Conservation (phyloP, 768 basidiomycete genomes). For the Termitomyces sp. region DNA sequence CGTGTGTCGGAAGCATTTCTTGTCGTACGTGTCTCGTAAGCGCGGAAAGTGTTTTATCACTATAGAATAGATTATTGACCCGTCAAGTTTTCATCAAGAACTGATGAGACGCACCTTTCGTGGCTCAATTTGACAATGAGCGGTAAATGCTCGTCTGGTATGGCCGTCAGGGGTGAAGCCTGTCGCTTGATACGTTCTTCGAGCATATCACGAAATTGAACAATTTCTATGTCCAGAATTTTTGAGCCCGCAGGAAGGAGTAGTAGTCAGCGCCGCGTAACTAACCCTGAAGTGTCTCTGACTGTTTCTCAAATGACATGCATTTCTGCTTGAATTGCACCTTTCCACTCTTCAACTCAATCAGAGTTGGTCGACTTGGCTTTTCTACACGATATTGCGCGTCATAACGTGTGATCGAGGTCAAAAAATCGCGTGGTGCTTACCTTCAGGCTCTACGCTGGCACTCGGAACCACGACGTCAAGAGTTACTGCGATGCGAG, state of each 20-base stretch:
- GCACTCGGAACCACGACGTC: not conserved
- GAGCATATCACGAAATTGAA: conserved; percentile 72
- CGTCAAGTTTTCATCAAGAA: not conserved
- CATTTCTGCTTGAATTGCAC: conserved; percentile 73
- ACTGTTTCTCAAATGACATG: conserved; percentile 70
- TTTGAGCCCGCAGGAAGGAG: not conserved
- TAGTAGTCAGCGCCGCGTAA: conserved; percentile 8
- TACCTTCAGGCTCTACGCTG: conserved; percentile 18
- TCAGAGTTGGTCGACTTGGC: conserved; percentile 38
- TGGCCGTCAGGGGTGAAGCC: conserved; percentile 45
- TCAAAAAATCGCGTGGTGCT: conserved; percentile 24
- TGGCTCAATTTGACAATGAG: conserved; percentile 80
- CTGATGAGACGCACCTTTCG: conserved; percentile 60
- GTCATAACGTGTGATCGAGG: conserved; percentile 15
- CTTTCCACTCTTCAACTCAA: conserved; percentile 76
- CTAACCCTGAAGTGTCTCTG: conserved; percentile 79
- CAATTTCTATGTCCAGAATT: conserved; percentile 50
- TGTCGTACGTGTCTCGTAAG: conserved; percentile 70
- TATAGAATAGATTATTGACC: conserved; percentile 24
- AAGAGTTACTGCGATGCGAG: not conserved
- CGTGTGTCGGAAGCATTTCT: conserved; percentile 60
- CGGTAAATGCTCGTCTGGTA: conserved; percentile 69
- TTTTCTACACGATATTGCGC: conserved; percentile 30
- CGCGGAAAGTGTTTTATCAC: conserved; percentile 64
- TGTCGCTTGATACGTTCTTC: conserved; percentile 46